A percentile compares a stretch with the other conserved stretches of the same genome.
Conservation (phyloP, 495 filamentous ascomycete species). For the Saxophila tyrrhenica region DNA sequence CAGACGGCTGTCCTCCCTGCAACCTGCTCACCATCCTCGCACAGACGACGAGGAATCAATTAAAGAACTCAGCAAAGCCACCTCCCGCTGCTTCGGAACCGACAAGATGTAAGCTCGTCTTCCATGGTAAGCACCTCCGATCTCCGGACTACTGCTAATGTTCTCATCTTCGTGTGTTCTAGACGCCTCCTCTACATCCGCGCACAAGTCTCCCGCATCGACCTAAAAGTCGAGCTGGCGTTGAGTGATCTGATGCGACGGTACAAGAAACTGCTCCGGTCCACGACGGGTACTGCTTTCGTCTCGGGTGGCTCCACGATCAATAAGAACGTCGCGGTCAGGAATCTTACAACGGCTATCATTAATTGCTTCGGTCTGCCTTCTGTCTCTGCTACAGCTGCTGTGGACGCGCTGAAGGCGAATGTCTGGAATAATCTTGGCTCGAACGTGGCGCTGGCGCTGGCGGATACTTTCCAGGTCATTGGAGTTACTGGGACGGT, state of each 20-base stretch:
- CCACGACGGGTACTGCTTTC: constrained; percentile 4
- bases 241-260: constrained; percentile 17
- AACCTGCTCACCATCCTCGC: not conserved
- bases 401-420: constrained; percentile 5
- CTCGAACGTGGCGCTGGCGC: constrained; percentile 2
- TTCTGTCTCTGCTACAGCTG: constrained; percentile 3
- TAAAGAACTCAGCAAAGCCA: constrained; percentile 11
- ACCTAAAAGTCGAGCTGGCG: constrained; percentile 24
- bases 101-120: constrained; percentile 22
- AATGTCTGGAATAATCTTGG: constrained; percentile 10
- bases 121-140: not conserved
- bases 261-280: constrained; percentile 17
- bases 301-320: constrained; percentile 11
- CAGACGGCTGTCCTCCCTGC: not conserved
- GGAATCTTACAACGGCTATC: constrained; percentile 4
- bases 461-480: constrained; percentile 5
- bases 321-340: constrained; percentile 4
- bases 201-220: constrained; percentile 19
- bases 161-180: not conserved
- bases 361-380: constrained; percentile 18
- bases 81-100: constrained; percentile 14
- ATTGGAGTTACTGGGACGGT: not conserved
- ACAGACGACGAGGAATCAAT: constrained; percentile 16
- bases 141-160: not conserved
- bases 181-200: constrained; percentile 12